These are phyloP conservation scores for Colletotrichum cereale DNA, from an alignment of 2,329 filamentous ascomycete genomes.

Conservation along the genomic window DNA sequence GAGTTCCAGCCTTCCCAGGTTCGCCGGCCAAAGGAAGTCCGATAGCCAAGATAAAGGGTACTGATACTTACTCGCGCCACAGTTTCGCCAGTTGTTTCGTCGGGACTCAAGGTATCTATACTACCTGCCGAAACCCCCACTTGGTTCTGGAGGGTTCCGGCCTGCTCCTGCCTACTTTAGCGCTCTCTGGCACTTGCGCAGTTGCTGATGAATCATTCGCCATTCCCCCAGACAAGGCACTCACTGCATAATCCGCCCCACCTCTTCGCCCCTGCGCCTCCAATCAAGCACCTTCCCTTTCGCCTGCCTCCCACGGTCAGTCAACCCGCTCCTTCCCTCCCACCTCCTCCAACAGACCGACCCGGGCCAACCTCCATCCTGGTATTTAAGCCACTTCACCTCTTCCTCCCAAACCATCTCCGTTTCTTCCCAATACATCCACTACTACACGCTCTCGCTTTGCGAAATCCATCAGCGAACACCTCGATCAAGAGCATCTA, in stretches of 20 bases:
- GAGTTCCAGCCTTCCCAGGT: conserved; percentile 37
- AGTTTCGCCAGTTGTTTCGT: rapidly evolving
- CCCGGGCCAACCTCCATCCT: conserved; percentile 24
- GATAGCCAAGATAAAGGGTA: conserved; percentile 23
- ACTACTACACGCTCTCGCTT: conserved; percentile 10
- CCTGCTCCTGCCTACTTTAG: conserved; percentile 36
- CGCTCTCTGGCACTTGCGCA: conserved; percentile 36
- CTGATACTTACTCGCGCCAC: not conserved
- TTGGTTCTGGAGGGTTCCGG: conserved; percentile 56
- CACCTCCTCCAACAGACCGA: conserved; percentile 10
- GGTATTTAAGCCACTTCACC: conserved; percentile 29
- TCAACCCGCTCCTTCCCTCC: conserved; percentile 25
- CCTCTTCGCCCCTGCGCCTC: conserved; percentile 40
- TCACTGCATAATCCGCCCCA: conserved; percentile 45
- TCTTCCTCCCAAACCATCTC: conserved; percentile 13
- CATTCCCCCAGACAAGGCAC: conserved; percentile 40
- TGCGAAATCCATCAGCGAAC: conserved; percentile 3
- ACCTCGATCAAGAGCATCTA: conserved; percentile 3
- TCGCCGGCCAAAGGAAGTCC: conserved; percentile 7
- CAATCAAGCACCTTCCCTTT: conserved; percentile 32
- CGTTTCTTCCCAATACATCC: conserved; percentile 27
- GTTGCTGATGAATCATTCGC: conserved; percentile 55
- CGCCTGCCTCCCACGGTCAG: conserved; percentile 39
- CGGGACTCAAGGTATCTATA: not conserved
- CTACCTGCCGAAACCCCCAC: conserved; percentile 21